These are phyloP conservation scores for Zhuliangozyma parablackwelliae DNA, from an alignment of 1,139 yeast genomes.

Conservation along the genomic window DNA sequence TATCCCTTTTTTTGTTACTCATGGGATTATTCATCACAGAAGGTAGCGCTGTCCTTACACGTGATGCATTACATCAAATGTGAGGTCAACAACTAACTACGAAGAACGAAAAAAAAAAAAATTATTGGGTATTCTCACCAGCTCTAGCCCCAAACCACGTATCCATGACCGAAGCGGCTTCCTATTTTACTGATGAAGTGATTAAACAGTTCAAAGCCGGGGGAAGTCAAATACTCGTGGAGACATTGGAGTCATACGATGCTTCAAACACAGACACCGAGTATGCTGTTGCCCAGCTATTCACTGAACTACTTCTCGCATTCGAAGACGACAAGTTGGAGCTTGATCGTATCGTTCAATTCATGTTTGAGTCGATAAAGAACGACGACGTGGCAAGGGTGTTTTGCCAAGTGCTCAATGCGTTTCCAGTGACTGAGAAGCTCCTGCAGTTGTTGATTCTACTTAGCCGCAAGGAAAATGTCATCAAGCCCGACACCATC, in stretches of 20 bases:
- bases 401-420: conserved; percentile 44
- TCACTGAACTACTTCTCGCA: conserved; percentile 35
- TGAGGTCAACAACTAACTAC: no score
- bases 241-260: conserved; percentile 22
- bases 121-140: no score
- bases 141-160: background rate
- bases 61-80: no score
- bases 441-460: conserved; percentile 24
- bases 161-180: conserved; percentile 1
- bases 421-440: conserved; percentile 33
- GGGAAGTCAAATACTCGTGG: conserved; percentile 28
- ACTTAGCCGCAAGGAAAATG: conserved; percentile 14
- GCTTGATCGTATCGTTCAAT: conserved; percentile 20
- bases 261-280: conserved; percentile 14
- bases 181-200: conserved; percentile 27
- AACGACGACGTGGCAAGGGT: conserved; percentile 31
- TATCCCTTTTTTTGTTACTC: no score
- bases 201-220: conserved; percentile 22
- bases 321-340: conserved; percentile 24
- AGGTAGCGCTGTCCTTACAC: no score
- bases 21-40: no score
- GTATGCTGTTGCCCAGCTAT: conserved; percentile 17
- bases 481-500: conserved; percentile 36
- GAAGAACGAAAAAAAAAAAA: no score
- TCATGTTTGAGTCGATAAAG: conserved; percentile 26